Percentiles rank a stretch among this genome's conserved stretches.
Conservation (phyloP, 352 stramenopile species). For the Saprolegnia diclina region DNA sequence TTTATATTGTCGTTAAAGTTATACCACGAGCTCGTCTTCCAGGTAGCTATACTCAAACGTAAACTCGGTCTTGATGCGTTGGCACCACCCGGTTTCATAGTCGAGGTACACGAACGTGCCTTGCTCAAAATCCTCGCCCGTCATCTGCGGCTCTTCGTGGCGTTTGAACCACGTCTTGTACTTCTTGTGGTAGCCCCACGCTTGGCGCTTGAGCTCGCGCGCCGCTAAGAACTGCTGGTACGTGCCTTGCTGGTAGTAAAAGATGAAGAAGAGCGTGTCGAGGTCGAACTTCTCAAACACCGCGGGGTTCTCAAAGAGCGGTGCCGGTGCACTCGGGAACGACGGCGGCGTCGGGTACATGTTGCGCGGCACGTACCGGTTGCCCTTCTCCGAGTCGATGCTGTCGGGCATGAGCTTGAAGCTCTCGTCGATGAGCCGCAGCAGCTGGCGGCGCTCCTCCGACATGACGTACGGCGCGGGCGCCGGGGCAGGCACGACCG, state of each 20-base stretch:
- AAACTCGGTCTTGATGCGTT: constrained; percentile 99
- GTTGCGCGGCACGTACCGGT: constrained; percentile 93
- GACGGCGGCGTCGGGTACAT: constrained; percentile 88
- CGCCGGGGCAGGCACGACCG: constrained; percentile 24
- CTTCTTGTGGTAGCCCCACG: constrained; percentile 99
- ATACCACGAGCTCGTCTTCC: constrained; percentile 81
- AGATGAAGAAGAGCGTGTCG: constrained; percentile 99
- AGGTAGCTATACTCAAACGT: constrained; percentile 98
- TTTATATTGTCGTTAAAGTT: constrained; percentile 8
- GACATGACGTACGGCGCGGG: constrained; percentile 41
- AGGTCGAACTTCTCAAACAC: constrained; percentile 98
- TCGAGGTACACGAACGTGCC: constrained; percentile 99
- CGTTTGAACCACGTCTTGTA: constrained; percentile 99
- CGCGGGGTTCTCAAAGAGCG: constrained; percentile 89
- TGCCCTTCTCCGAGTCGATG: constrained; percentile 86
- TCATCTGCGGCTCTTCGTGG: constrained; percentile 94
- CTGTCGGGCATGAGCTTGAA: constrained; percentile 89
- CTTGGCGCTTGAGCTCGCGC: constrained; percentile 96
- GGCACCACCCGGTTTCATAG: constrained; percentile 98
- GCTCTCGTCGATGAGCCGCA: constrained; percentile 80
- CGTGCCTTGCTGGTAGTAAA: constrained; percentile 99
- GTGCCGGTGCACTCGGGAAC: constrained; percentile 85
- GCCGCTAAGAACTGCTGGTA: constrained; percentile 99
- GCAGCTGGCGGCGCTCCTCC: constrained; percentile 72
- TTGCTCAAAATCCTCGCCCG: constrained; percentile 98